Percentiles rank a stretch among this genome's conserved stretches.
Evolutionary conservation across 345 rosid genomes (phyloP).

Genomic region (Eucalyptus tenuipes): DNA sequence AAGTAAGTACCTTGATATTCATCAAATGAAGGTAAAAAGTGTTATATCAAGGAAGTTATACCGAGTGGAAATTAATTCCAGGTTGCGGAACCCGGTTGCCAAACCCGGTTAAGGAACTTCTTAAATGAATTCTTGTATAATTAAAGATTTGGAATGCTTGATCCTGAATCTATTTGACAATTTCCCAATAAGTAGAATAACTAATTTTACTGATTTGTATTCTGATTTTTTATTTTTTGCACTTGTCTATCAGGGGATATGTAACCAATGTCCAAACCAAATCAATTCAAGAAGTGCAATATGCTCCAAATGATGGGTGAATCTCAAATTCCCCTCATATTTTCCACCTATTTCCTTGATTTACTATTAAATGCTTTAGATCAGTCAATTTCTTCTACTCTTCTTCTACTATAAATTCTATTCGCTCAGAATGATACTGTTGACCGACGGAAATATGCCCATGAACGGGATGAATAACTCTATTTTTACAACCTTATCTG

Average conservation of each 20-base stretch:
- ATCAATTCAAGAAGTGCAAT: not conserved
- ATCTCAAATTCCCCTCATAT: not conserved
- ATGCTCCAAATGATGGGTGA: not conserved
- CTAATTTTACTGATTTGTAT: not conserved
- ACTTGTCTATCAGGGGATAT: not conserved
- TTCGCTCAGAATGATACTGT: not conserved
- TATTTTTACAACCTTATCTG: too few relatives aligned
- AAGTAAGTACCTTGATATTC: too few relatives aligned
- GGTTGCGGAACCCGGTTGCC: not conserved
- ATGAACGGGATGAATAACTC: not conserved
- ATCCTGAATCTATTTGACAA: not conserved
- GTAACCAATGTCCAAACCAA: constrained; percentile 7
- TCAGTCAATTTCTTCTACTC: not conserved
- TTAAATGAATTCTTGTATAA: too few relatives aligned
- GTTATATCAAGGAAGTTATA: too few relatives aligned
- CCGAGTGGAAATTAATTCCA: too few relatives aligned
- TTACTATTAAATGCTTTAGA: not conserved
- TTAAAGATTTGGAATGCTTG: too few relatives aligned
- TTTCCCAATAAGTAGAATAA: not conserved
- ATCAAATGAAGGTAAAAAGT: too few relatives aligned
- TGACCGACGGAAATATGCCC: not conserved
- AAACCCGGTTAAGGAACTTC: too few relatives aligned
- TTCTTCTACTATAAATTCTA: not conserved
- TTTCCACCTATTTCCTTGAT: not conserved
- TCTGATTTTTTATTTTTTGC: not conserved